Evolutionary conservation across 2,329 filamentous ascomycete genomes (phyloP).

Genomic region (Septoria petroselini): DNA sequence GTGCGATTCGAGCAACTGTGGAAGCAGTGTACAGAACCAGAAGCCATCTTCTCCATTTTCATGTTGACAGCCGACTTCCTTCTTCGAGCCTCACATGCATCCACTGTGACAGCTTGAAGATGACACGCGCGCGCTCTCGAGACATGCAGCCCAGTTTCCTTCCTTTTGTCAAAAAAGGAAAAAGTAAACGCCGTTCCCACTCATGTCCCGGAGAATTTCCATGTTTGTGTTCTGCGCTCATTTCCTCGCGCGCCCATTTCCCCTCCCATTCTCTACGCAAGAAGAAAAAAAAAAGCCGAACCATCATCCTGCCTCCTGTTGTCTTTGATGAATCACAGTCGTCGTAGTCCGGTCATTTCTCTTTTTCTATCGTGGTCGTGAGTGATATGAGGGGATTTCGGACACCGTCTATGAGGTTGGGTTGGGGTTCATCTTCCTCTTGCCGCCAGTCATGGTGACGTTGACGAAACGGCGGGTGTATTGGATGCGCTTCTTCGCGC

Average conservation of each 20-base stretch:
- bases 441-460: slow-evolving; percentile 94
- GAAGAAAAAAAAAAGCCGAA: too few relatives aligned
- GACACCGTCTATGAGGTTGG: slow-evolving; percentile 63
- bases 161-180: slow-evolving; percentile 1
- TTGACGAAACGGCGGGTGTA: slow-evolving; percentile 99
- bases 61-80: slow-evolving; percentile 17
- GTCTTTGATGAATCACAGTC: too few relatives aligned
- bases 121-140: slow-evolving; percentile 18
- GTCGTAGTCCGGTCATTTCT: slow-evolving; percentile 9
- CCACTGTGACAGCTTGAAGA: background rate
- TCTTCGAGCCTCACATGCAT: slow-evolving; percentile 23
- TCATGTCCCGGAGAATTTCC: slow-evolving; percentile 6
- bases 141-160: slow-evolving; percentile 19
- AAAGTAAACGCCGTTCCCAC: slow-evolving; percentile 16
- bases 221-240: slow-evolving; percentile 10
- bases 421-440: slow-evolving; percentile 98
- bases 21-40: slow-evolving; percentile 16
- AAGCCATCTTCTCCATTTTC: slow-evolving; percentile 18
- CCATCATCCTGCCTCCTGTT: too few relatives aligned
- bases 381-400: slow-evolving; percentile 7
- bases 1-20: slow-evolving; percentile 23
- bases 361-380: too few relatives aligned
- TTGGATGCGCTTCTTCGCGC: slow-evolving; percentile 92
- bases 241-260: slow-evolving; percentile 6
- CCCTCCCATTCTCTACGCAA: too few relatives aligned